phyloP scores from a whole-genome alignment of 495 filamentous ascomycete species.

The Penicillium coprophilum region DNA sequence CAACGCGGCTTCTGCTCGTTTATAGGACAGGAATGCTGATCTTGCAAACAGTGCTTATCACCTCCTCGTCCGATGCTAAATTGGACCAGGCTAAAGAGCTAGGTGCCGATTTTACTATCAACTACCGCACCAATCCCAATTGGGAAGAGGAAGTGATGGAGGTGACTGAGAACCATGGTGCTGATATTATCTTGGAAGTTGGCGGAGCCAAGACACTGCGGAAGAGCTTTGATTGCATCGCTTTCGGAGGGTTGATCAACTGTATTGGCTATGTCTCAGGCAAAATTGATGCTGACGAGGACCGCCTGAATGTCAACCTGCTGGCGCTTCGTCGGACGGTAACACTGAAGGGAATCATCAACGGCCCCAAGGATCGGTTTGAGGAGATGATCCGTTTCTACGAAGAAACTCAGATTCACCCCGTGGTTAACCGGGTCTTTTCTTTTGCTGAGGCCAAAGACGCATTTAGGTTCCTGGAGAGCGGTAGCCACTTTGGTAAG shows the following conservation, averaged over 20 bases:
- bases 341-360: constrained; percentile 60
- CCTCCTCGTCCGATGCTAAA: constrained; percentile 70
- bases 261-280: constrained; percentile 68
- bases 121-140: constrained; percentile 65
- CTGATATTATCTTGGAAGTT: constrained; percentile 69
- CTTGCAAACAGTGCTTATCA: constrained; percentile 59
- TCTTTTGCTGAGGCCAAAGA: constrained; percentile 53
- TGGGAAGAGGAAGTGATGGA: constrained; percentile 70
- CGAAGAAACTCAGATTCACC: constrained; percentile 59
- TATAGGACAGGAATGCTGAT: not conserved
- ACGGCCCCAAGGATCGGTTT: constrained; percentile 58
- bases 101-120: constrained; percentile 58
- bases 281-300: constrained; percentile 45
- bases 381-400: constrained; percentile 63
- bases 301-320: constrained; percentile 50
- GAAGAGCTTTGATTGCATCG: constrained; percentile 64
- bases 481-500: constrained; percentile 75
- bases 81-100: constrained; percentile 59
- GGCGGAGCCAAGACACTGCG: constrained; percentile 59
- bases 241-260: constrained; percentile 64
- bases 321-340: constrained; percentile 50
- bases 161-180: constrained; percentile 58
- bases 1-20: not conserved
- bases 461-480: constrained; percentile 56
- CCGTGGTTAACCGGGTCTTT: constrained; percentile 63